Conservation (phyloP, 805 yeast species). For the Yarrowia keelungensis region DNA sequence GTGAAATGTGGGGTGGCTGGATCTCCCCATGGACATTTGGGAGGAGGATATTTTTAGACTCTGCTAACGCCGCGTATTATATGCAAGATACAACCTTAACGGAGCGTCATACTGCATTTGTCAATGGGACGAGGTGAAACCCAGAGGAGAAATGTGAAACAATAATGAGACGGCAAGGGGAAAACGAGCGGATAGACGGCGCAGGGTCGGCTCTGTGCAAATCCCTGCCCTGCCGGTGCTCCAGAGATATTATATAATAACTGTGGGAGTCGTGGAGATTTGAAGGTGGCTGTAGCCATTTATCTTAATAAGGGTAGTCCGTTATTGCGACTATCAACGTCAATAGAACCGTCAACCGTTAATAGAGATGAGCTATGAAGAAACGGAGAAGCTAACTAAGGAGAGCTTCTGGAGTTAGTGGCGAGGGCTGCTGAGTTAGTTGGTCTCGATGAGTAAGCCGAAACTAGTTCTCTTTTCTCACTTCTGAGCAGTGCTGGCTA, state of each 20-base stretch:
- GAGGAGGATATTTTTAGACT: not conserved
- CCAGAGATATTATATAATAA: not conserved
- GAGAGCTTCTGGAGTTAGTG: no score
- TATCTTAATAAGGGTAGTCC: not conserved
- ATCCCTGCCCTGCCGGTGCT: not conserved
- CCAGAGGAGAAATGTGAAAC: not conserved
- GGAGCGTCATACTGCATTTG: not conserved
- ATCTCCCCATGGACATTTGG: not conserved
- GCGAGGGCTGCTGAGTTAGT: no score
- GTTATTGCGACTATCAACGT: no score
- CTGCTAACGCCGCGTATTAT: conserved; percentile 1
- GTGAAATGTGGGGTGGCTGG: conserved; percentile 7
- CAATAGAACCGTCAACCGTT: no score
- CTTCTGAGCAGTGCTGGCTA: no score
- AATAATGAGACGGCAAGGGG: not conserved
- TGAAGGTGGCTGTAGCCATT: not conserved
- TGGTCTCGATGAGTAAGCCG: no score
- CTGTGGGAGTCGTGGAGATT: not conserved
- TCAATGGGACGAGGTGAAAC: conserved; percentile 7
- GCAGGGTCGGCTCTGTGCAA: conserved; percentile 12
- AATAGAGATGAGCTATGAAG: no score
- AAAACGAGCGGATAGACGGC: conserved; percentile 6
- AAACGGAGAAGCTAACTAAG: no score
- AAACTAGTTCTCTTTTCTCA: no score
- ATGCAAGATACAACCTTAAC: conserved; percentile 1